phyloP scores from a whole-genome alignment of 129 eudicot species.

The Gnaphalium uliginosum region DNA sequence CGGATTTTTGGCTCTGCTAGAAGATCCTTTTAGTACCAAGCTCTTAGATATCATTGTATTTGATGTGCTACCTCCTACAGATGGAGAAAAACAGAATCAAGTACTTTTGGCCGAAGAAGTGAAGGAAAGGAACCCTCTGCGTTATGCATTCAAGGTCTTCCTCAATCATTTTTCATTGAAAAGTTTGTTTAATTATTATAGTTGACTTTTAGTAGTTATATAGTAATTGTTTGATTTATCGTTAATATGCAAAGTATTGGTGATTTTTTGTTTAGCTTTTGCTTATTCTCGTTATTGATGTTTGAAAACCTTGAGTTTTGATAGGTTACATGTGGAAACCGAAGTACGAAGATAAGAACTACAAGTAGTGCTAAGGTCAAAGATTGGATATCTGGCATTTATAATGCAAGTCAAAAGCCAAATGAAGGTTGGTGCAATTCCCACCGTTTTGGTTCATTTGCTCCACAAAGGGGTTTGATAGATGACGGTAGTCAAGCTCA shows the following conservation, averaged over 20 bases:
- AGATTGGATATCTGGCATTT: constrained; percentile 84
- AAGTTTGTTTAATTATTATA: neutral
- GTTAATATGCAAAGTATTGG: neutral
- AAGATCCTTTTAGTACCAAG: constrained; percentile 67
- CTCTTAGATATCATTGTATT: constrained; percentile 78
- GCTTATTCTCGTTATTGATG: constrained; percentile 17
- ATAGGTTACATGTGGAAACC: constrained; percentile 76
- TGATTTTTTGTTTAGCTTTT: neutral
- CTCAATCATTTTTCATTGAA: neutral
- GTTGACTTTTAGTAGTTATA: neutral
- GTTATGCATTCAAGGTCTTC: constrained; percentile 75
- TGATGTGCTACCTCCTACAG: constrained; percentile 65
- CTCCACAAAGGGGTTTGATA: constrained; percentile 73
- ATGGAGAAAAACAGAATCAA: constrained; percentile 46
- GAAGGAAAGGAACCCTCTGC: constrained; percentile 79
- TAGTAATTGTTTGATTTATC: neutral
- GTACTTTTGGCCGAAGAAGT: constrained; percentile 60
- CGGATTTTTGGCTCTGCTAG: constrained; percentile 84
- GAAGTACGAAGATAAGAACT: constrained; percentile 67
- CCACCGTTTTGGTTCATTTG: constrained; percentile 88
- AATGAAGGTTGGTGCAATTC: constrained; percentile 84
- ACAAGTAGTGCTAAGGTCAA: constrained; percentile 60
- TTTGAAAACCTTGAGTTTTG: constrained; percentile 15
- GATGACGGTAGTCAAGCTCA: constrained; percentile 89
- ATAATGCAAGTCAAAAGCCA: constrained; percentile 58